phyloP scores from a whole-genome alignment of 345 rosid genomes.

The Punica granatum region DNA sequence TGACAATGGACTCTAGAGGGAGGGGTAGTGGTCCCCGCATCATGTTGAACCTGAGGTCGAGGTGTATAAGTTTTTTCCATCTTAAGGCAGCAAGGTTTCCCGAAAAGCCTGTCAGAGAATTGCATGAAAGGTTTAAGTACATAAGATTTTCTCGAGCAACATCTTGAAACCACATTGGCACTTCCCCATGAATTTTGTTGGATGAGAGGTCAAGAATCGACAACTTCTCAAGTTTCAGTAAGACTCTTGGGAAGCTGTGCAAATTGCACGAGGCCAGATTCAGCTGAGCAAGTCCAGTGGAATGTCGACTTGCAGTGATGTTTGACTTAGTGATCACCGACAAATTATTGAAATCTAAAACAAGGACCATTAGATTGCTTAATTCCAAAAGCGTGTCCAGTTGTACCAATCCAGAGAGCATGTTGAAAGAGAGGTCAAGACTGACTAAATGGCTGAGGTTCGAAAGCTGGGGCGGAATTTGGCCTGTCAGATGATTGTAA shows the following conservation, averaged over 20 bases:
- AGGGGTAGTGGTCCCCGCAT: conserved; percentile 9
- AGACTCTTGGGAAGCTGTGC: conserved; percentile 2
- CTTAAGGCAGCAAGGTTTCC: not conserved
- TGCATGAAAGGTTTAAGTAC: conserved; percentile 4
- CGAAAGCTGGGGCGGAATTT: not conserved
- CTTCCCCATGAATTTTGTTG: conserved; percentile 8
- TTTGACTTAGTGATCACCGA: not conserved
- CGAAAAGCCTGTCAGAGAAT: conserved; percentile 6
- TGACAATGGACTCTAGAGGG: not conserved
- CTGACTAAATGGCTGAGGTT: not conserved
- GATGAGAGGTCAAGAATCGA: not conserved
- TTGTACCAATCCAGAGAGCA: not conserved
- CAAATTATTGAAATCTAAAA: conserved; percentile 8
- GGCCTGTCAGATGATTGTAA: not conserved
- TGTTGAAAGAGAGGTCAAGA: conserved; percentile 9
- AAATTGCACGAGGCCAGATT: conserved; percentile 11
- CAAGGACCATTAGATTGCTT: not conserved
- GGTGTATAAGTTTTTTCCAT: not conserved
- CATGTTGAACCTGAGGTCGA: conserved; percentile 9
- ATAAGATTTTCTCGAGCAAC: not conserved
- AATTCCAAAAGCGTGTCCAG: not conserved
- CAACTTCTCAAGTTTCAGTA: not conserved
- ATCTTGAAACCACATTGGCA: conserved; percentile 9
- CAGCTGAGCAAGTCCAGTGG: not conserved
- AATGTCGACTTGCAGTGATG: not conserved